phyloP scores from a whole-genome alignment of 2,329 filamentous ascomycete species.

The Karstenula rhodostoma region DNA sequence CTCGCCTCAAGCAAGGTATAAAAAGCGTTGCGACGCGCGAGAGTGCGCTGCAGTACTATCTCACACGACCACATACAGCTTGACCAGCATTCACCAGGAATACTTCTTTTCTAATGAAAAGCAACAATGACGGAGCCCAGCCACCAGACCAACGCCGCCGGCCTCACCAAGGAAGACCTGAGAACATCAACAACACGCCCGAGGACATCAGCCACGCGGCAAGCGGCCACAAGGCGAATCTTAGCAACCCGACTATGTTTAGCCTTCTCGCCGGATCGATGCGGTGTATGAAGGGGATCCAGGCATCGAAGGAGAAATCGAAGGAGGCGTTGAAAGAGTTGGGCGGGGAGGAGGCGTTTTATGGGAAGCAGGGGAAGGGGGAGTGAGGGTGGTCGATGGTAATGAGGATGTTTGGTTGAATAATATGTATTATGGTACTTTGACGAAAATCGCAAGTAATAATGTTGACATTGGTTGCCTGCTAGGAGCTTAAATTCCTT shows the following conservation, averaged over 20 bases:
- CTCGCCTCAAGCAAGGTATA: not conserved
- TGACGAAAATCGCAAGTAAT: too few relatives aligned
- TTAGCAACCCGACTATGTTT: slow-evolving; percentile 55
- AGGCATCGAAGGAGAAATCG: slow-evolving; percentile 56
- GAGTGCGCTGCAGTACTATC: not conserved
- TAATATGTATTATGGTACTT: too few relatives aligned
- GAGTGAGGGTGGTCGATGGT: slow-evolving; percentile 32
- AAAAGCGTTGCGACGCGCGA: not conserved
- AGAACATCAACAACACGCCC: slow-evolving; percentile 25
- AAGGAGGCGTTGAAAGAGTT: slow-evolving; percentile 52
- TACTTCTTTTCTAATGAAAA: too few relatives aligned
- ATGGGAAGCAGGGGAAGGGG: slow-evolving; percentile 53
- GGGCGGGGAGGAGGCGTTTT: slow-evolving; percentile 55
- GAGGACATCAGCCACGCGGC: slow-evolving; percentile 27
- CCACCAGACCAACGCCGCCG: slow-evolving; percentile 24
- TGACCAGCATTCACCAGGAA: too few relatives aligned
- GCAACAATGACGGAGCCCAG: not conserved
- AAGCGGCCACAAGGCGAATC: slow-evolving; percentile 57
- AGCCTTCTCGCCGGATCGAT: not conserved
- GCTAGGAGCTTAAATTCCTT: too few relatives aligned
- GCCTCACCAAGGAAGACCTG: slow-evolving; percentile 20
- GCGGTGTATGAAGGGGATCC: slow-evolving; percentile 5
- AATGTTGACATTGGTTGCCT: too few relatives aligned
- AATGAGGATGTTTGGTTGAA: too few relatives aligned
- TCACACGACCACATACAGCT: too few relatives aligned